phyloP scores from a whole-genome alignment of 495 filamentous ascomycete species.

The Terfezia claveryi region DNA sequence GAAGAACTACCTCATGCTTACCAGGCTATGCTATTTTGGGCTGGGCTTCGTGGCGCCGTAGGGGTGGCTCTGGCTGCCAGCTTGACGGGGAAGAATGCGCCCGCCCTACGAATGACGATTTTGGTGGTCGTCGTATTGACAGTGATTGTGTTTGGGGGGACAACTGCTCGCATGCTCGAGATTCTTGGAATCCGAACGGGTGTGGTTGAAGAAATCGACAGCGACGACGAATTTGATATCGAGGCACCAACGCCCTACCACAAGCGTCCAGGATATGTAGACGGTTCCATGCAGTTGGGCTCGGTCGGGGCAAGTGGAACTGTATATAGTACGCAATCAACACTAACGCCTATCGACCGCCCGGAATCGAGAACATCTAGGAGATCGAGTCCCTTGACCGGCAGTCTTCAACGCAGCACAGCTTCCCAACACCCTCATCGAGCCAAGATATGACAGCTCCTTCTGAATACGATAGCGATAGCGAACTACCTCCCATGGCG shows the following conservation, averaged over 20 bases:
- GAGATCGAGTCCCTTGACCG: neutral
- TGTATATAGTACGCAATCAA: neutral
- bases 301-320: neutral
- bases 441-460: neutral
- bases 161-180: conserved; percentile 95
- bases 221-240: conserved; percentile 96
- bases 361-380: neutral
- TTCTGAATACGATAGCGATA: neutral
- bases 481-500: neutral
- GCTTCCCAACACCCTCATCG: neutral
- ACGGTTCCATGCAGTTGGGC: neutral
- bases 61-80: conserved; percentile 91
- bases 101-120: conserved; percentile 68
- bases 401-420: neutral
- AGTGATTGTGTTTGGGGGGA: conserved; percentile 95
- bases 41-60: conserved; percentile 83
- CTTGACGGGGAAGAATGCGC: conserved; percentile 52
- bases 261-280: neutral
- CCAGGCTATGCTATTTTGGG: conserved; percentile 97
- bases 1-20: conserved; percentile 86
- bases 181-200: conserved; percentile 86
- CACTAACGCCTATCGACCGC: neutral
- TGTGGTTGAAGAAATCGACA: conserved; percentile 88
- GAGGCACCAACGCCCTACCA: conserved; percentile 23
- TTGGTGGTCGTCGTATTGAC: conserved; percentile 92